Base-by-base conservation (phyloP, 345 rosid species). In the Adansonia digitata region DNA sequence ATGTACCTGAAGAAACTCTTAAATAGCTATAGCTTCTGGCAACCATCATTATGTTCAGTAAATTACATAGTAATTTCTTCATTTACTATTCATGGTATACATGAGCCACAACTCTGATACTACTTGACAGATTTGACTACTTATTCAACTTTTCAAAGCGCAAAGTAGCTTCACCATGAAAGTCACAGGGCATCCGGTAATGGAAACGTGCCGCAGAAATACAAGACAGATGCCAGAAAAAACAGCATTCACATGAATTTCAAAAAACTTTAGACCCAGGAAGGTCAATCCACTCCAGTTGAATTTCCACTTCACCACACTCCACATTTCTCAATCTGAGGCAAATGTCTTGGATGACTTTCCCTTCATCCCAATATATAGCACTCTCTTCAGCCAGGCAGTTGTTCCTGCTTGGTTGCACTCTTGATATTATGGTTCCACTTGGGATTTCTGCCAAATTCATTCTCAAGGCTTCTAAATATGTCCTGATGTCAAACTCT, bases 261-360 rank as follows among this genome's bases (percentile, higher is more conserved):
- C 77, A 85, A 73, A 86, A 79, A 39, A 88, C 89, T 80, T 75
- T 87, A 74, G 84, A 80, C 68, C 97, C 97, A 3, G 97, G 97
- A 68, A 94, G 86, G 45, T 90, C 86, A 37, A 91, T 90, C 98
- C 99, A 95, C 27, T 89, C 90, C 42, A 93, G 90, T 78, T 88
- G 92, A 77, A 91, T 83, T 71, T 95, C 96, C 27, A 91, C 88
- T 76, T 95, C 94, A 14, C 99, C 97, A 3, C 97, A 90, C 80
- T 95, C 99, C 2, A 93, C 98, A 8, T 95, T 88, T 73, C 88
- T 78, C 77, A 95, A 78, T 74, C 94, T 83, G 74, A 95, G 90
- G 82, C 77, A 83, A 4, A 93, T 73, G 64, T 89, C 91, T 53
- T 95, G 97, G 63, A 88, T 79, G 57, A 93, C 80, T 79, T 78